Evolutionary conservation across 2,329 filamentous ascomycete species (phyloP).

Genomic region (Alternaria sp.): DNA sequence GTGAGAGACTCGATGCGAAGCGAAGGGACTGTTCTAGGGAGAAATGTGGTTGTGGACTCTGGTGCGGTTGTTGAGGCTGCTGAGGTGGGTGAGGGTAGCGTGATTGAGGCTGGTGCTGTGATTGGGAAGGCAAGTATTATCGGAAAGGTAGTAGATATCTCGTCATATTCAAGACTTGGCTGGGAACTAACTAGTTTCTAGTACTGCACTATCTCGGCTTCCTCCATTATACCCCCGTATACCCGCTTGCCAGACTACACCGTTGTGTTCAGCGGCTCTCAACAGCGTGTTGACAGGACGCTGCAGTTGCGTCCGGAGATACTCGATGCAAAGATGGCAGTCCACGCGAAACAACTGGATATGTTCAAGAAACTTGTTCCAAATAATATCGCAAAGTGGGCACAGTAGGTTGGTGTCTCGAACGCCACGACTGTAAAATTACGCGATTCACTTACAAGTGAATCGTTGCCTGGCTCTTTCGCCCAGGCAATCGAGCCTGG

Average conservation of each 20-base stretch:
- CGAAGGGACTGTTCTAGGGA: slow-evolving; percentile 51
- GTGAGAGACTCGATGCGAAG: slow-evolving; percentile 29
- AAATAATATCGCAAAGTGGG: slow-evolving; percentile 51
- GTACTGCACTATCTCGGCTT: slow-evolving; percentile 57
- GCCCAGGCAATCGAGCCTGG: not conserved
- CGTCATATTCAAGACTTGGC: too few relatives aligned
- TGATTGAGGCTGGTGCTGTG: slow-evolving; percentile 46
- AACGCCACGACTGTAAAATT: too few relatives aligned
- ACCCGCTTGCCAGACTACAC: slow-evolving; percentile 57
- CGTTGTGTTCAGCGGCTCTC: slow-evolving; percentile 54
- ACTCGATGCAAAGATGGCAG: slow-evolving; percentile 36
- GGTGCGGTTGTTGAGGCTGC: slow-evolving; percentile 53
- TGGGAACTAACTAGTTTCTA: slow-evolving; percentile 18
- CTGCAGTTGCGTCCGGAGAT: slow-evolving; percentile 44
- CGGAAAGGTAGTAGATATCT: slow-evolving; percentile 54
- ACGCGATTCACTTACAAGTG: too few relatives aligned
- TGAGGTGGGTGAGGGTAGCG: slow-evolving; percentile 50
- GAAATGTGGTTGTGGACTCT: slow-evolving; percentile 56
- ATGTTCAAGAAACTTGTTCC: slow-evolving; percentile 48
- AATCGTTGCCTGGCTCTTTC: too few relatives aligned
- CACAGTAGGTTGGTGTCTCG: slow-evolving; percentile 4
- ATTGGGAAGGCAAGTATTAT: slow-evolving; percentile 48
- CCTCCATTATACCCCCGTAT: slow-evolving; percentile 47
- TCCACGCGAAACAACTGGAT: slow-evolving; percentile 49
- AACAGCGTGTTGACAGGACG: slow-evolving; percentile 53